phyloP scores from a whole-genome alignment of 2,329 filamentous ascomycete species.

The Hymenoscyphus fraxineus region DNA sequence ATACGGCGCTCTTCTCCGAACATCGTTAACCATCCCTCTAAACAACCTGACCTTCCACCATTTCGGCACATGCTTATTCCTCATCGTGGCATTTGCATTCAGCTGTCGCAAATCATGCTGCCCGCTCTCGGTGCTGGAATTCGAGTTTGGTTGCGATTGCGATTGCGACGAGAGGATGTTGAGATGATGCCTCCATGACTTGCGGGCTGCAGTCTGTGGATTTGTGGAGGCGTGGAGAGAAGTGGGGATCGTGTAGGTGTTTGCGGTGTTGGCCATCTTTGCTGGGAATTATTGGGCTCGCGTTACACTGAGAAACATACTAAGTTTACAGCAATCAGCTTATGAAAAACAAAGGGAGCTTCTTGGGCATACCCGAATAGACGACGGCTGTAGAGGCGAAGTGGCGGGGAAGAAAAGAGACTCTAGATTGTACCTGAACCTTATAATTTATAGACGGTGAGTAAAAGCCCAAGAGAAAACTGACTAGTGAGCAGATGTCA shows the following conservation, averaged over 20 bases:
- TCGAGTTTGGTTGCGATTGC: constrained; percentile 4
- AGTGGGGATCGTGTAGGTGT: constrained; percentile 25
- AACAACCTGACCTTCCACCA: constrained; percentile 79
- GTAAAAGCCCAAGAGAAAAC: too few relatives aligned
- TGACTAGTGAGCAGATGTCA: too few relatives aligned
- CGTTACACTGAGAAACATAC: not conserved
- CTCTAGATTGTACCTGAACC: too few relatives aligned
- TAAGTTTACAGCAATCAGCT: not conserved
- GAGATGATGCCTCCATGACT: constrained; percentile 21
- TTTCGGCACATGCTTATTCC: constrained; percentile 22
- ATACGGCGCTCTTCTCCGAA: constrained; percentile 69
- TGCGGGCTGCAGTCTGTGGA: constrained; percentile 12
- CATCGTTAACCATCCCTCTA: constrained; percentile 74
- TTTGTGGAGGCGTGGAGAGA: constrained; percentile 14
- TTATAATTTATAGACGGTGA: too few relatives aligned
- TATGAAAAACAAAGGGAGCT: not conserved
- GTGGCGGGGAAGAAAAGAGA: too few relatives aligned
- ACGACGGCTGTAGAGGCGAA: too few relatives aligned
- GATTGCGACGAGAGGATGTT: constrained; percentile 12
- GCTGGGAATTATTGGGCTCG: not conserved
- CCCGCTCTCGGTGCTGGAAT: not conserved
- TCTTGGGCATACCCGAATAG: too few relatives aligned
- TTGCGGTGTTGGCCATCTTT: constrained; percentile 17
- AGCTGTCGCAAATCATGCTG: constrained; percentile 13
- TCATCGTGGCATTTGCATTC: constrained; percentile 19